Base-by-base conservation (phyloP, 2,329 filamentous ascomycete species). In the Cladophialophora immunda region DNA sequence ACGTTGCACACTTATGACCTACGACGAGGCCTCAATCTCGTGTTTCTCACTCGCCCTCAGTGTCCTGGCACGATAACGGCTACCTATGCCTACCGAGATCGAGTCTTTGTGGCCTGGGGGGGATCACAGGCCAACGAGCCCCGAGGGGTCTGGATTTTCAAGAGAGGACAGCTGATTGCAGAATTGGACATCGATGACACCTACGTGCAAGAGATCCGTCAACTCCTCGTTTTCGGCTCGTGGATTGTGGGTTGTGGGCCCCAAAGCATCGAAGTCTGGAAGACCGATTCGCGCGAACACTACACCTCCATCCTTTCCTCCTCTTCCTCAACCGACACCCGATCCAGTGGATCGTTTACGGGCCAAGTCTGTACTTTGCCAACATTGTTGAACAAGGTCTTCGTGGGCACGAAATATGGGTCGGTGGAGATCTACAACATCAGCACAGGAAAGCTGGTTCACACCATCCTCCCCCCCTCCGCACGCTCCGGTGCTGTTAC, bases 391-490 rank as follows among this genome's bases (percentile, higher is more conserved):
- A 99, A 99, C 84, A 99, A 99, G 80, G 87, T 99, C 53, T 93
- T 98, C 71, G 91, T 93, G 2, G 96, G 93, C 9, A 89, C 93
- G 73, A 87, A 87, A 70, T 93, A 99, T 77, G 95, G 95, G 6
- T 91, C 89, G 78, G 90, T 97, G 8, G 95, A 99, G 76, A 97
- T 99, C 58, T 99, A 95, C 94, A 99, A 99, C 76, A 83, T 99
- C 68, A 96, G 91, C 76, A 97, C 92, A 3, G 94, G 85, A 56
- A 97, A 96, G 78, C 84, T 97, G 62, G 88, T 99, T 30, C 96
- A 97, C 78, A 96, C 93, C 1, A 90, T 99, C 59, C 82, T 95
- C 15, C 92, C 95, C 0, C 89, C 92, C 0, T 86, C 87, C 8
- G 83, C 89, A 2, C 85, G 89, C 60, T 90, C 87, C 72, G 94